A percentile compares a stretch with the other conserved stretches of the same genome.
These are phyloP conservation scores for Discostella stelligeroides DNA, from an alignment of 108 stramenopile species.

Conservation along the genomic window DNA sequence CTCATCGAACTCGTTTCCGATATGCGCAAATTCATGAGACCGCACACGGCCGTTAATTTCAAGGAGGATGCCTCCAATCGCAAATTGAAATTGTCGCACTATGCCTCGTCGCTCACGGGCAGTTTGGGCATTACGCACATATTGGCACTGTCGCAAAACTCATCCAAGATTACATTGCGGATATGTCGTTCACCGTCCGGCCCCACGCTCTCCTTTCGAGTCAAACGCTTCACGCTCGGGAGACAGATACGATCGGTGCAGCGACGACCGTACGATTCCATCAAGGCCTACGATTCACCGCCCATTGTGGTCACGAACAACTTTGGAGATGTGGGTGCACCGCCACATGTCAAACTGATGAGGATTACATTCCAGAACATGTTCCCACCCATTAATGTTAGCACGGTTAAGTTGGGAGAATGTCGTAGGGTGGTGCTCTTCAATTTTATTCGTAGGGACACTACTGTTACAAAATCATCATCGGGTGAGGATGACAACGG, in stretches of 20 bases:
- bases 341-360: slow-evolving; percentile 95
- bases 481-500: slow-evolving; percentile 10
- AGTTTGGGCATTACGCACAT: slow-evolving; percentile 95
- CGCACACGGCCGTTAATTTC: slow-evolving; percentile 95
- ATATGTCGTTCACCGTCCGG: slow-evolving; percentile 92
- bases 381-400: slow-evolving; percentile 98
- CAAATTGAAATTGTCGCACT: slow-evolving; percentile 72
- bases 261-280: slow-evolving; percentile 82
- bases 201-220: slow-evolving; percentile 94
- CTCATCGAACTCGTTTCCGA: slow-evolving; percentile 88
- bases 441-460: slow-evolving; percentile 68
- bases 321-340: slow-evolving; percentile 89
- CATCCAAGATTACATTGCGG: slow-evolving; percentile 73
- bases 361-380: slow-evolving; percentile 98
- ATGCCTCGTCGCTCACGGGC: slow-evolving; percentile 78
- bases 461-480: background rate
- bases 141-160: slow-evolving; percentile 89
- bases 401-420: slow-evolving; percentile 88
- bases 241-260: slow-evolving; percentile 88
- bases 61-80: slow-evolving; percentile 86
- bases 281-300: slow-evolving; percentile 66
- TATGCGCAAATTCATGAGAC: slow-evolving; percentile 92
- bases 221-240: slow-evolving; percentile 84
- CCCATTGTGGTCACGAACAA: slow-evolving; percentile 99
- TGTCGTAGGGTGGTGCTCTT: slow-evolving; percentile 97